phyloP scores from a whole-genome alignment of 257 asterid species.

The Ligustrum vulgare region DNA sequence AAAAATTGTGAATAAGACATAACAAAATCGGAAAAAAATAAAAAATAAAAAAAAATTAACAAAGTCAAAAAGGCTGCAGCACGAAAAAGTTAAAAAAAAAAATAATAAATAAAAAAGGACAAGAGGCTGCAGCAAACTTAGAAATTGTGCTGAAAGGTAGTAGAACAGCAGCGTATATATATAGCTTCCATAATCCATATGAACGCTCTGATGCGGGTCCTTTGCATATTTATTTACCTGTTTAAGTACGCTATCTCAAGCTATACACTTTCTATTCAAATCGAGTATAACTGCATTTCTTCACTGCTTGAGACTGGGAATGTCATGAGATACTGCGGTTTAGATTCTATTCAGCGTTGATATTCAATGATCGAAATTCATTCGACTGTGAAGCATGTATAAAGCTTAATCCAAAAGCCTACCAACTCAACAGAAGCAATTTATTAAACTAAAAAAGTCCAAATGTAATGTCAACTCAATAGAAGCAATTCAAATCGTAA shows the following conservation, averaged over 20 bases:
- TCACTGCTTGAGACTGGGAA: neutral
- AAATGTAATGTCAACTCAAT: neutral
- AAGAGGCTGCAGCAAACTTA: too few species aligned
- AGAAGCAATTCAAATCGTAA: neutral
- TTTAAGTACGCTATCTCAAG: neutral
- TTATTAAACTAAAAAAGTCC: neutral
- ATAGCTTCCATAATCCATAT: too few species aligned
- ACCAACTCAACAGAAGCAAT: neutral
- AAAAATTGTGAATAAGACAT: too few species aligned
- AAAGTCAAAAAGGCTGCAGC: too few species aligned
- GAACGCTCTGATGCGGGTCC: too few species aligned
- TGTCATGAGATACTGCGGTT: neutral
- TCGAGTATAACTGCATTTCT: neutral
- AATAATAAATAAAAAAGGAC: too few species aligned
- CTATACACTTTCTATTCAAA: neutral
- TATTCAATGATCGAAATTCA: neutral
- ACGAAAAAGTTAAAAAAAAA: too few species aligned
- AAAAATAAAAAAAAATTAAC: too few species aligned
- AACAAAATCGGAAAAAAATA: too few species aligned
- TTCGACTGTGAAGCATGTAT: neutral
- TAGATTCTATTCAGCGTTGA: neutral
- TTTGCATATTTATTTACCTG: neutral
- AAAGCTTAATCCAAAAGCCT: neutral
- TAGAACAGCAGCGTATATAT: too few species aligned
- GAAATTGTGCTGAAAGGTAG: too few species aligned